Base-by-base conservation (phyloP, 768 basidiomycete genomes). In the Panaeolus papilionaceus region DNA sequence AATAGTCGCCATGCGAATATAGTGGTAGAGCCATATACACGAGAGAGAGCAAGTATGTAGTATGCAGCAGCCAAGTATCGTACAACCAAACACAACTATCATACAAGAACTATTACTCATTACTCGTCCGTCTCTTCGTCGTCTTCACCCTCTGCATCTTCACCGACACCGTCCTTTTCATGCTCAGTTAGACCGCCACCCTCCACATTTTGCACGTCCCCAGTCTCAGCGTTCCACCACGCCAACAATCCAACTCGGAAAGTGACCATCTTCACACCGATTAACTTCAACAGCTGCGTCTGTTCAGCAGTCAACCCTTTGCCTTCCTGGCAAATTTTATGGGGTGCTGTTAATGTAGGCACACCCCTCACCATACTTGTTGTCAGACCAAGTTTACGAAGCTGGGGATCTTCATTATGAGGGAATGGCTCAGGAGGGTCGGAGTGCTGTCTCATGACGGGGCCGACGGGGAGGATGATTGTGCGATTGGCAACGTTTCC, bases 351-450 rank as follows among this genome's bases (percentile, higher is more conserved):
- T 58, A 99, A 81, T 7, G 91, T 92, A 4, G 97, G 96, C 0
- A 98, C 92, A 65, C 98, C 98, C 73, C 87, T 88, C 66, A 91
- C 88, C 85, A 99, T 86, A 38, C 84, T 86, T 18, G 96, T 99
- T 63, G 88, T 83, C 38, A 99, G 81, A 8, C 98, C 98, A 40
- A 99, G 86, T 77, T 93, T 94, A 65, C 98, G 89, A 64, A 99
- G 84, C 76, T 99, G 97, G 23, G 96, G 96, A 69, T 99, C 98
- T 82, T 99, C 95, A 73, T 95, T 96, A 78, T 98, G 96, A 42
- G 98, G 95, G 79, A 99, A 96, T 2, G 94, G 92, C 71, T 96
- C 91, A 44, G 92, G 88, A 0, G 92, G 92, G 69, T 92, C 90
- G 2, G 92, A 91, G 75, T 92, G 85, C 49, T 85, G 86, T 69